Evolutionary conservation across 2,329 filamentous ascomycete species (phyloP).

Genomic region (Colletotrichum horii): DNA sequence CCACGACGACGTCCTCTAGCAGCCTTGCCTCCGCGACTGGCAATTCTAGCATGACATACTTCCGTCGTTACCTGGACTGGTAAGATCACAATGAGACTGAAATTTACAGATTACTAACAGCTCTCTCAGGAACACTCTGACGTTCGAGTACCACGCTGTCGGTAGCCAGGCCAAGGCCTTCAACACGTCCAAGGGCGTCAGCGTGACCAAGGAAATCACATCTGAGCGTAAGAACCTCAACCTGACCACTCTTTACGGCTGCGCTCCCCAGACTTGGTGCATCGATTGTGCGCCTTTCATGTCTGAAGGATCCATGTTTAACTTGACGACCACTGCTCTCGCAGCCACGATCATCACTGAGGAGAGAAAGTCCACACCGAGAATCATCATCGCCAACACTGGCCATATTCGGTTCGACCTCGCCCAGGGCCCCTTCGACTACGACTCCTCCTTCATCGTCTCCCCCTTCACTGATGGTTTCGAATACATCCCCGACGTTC

Average conservation of each 20-base stretch:
- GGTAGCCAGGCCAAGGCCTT: slow-evolving; percentile 40
- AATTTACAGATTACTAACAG: fast-evolving
- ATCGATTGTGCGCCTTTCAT: slow-evolving; percentile 59
- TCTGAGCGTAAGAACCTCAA: slow-evolving; percentile 56
- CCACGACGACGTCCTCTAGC: neutral
- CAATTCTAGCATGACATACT: slow-evolving; percentile 47
- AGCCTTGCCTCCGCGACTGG: slow-evolving; percentile 12
- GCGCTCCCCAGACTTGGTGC: slow-evolving; percentile 65
- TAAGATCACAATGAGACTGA: slow-evolving; percentile 54
- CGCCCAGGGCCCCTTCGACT: slow-evolving; percentile 66
- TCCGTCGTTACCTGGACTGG: slow-evolving; percentile 71
- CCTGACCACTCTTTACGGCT: slow-evolving; percentile 62
- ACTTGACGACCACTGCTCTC: neutral
- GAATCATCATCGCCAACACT: slow-evolving; percentile 66
- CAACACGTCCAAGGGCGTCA: slow-evolving; percentile 40
- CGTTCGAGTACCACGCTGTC: slow-evolving; percentile 67
- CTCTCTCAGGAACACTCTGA: neutral
- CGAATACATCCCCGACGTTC: slow-evolving; percentile 57
- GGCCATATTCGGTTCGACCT: slow-evolving; percentile 67
- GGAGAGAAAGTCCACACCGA: slow-evolving; percentile 43
- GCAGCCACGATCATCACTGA: slow-evolving; percentile 52
- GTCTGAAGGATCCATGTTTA: neutral
- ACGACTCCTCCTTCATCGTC: slow-evolving; percentile 56
- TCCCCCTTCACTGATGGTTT: slow-evolving; percentile 60
- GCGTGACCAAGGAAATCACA: slow-evolving; percentile 55